A percentile compares a stretch with the other conserved stretches of the same genome.
Evolutionary conservation across 768 basidiomycete genomes (phyloP).

Genomic region (Hericium alpestre): DNA sequence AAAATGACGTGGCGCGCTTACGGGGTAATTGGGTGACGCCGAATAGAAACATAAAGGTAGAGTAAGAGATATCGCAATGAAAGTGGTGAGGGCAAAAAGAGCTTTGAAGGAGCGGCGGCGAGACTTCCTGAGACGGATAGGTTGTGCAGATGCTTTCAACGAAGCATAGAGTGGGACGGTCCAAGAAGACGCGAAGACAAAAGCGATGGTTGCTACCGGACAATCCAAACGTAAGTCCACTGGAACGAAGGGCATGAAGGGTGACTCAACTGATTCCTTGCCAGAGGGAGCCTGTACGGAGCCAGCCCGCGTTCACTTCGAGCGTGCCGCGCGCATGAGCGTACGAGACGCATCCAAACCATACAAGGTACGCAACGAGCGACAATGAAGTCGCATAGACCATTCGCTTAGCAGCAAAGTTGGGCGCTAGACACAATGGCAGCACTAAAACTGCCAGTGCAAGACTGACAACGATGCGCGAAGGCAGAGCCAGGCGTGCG

Average conservation of each 20-base stretch:
- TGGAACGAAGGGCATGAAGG: too few relatives aligned
- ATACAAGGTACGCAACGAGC: slow-evolving; percentile 45
- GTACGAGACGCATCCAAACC: slow-evolving; percentile 45
- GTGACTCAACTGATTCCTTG: slow-evolving; percentile 41
- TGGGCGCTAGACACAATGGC: slow-evolving; percentile 44
- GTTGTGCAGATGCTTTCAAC: slow-evolving; percentile 33
- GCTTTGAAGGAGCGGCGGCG: slow-evolving; percentile 47
- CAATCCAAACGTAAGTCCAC: too few relatives aligned
- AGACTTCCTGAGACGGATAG: slow-evolving; percentile 31
- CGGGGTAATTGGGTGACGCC: slow-evolving; percentile 31
- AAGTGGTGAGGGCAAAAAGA: slow-evolving; percentile 41
- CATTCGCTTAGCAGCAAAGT: slow-evolving; percentile 43
- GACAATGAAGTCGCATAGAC: slow-evolving; percentile 52
- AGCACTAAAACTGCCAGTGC: slow-evolving; percentile 32
- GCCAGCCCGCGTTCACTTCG: slow-evolving; percentile 24
- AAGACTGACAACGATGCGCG: slow-evolving; percentile 31
- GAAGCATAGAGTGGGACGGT: slow-evolving; percentile 60
- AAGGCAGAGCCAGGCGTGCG: slow-evolving; percentile 20
- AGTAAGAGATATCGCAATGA: slow-evolving; percentile 37
- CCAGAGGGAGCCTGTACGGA: slow-evolving; percentile 44
- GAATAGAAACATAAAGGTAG: slow-evolving; percentile 50
- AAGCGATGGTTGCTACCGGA: slow-evolving; percentile 44
- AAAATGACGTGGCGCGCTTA: slow-evolving; percentile 17
- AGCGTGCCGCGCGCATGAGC: slow-evolving; percentile 39
- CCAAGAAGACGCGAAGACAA: slow-evolving; percentile 54